Evolutionary conservation across 441 rosid species (phyloP), one percentile per base, ranked within the genome.

Genomic region (Jatropha podagrica): DNA sequence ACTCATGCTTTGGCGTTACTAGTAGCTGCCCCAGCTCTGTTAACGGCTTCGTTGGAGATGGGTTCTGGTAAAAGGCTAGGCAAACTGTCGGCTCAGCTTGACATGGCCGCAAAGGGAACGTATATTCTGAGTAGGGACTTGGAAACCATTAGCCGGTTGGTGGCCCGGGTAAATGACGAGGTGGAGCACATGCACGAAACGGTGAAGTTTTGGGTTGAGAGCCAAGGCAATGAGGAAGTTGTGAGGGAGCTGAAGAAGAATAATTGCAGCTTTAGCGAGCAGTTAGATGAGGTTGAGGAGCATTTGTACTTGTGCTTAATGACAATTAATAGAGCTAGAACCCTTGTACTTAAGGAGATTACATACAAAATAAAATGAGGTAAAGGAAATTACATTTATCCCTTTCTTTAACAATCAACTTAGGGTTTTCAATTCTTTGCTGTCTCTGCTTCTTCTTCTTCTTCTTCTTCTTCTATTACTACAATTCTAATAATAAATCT

Each of bases 271-370:
- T 86, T 91, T 7, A 58, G 80, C 69, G 84, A 86, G 70, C 92
- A 88, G 65, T 86, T 93, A 23, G 94, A 92, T 71, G 97, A 92
- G 65, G 79, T 89, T 6, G 97, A 89, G 79, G 97, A 92, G 78
- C 97, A 89, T 83, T 69, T 91, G 72, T 89, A 93, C 78, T 76
- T 91, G 81, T 90, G 95, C 55, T 89, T 91, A 77, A 88, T 93
- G 97, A 91, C 94, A 3, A 82, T 93, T 10, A 91, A 93, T 64
- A 83, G 94, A 65, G 86, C 92, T 9, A 87, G 94, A 62, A 91
- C 83, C 76, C 32, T 32, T 32, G 32, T 32, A 32, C 32, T 32
- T 32, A 32, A 32, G 32, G 32, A 90, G 77, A 83, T 90, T 75
- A 32, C 2, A 32, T 32, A 32, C 32, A 32, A 32, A 32, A 32